Base-by-base conservation (phyloP, 805 yeast species). In the Metschnikowia koreensis region DNA sequence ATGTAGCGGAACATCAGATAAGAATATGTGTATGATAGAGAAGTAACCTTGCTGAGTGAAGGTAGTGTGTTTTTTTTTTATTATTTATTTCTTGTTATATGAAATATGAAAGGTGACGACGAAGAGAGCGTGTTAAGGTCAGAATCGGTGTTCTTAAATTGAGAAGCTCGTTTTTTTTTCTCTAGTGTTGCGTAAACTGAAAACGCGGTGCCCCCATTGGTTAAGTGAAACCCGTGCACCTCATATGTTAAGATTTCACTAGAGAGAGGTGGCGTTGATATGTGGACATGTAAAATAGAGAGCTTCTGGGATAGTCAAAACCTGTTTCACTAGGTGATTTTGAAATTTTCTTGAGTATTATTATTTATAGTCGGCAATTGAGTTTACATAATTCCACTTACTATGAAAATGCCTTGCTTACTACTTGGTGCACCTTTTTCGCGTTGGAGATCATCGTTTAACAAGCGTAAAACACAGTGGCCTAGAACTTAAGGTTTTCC, bases 1-100 rank as follows among this genome's bases (percentile, higher is more conserved):
- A 58, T 29, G 47, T 47, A 48, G 49, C 67, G 67, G 48, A 65
- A 62, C 68, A 64, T 64, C 51, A 38, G n/a, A 15, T 44, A 17
- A 26, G 26, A 8, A 29, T 4, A 2, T 7, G 16, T 42, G 36
- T 26, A 40, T 26, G 13, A 22, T 5, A 33, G 15, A 12, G 17
- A 22, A 37, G n/a, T 37, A 26, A 12, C 10, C 17, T 26, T 27
- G n/a, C 22, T 38, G 5, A 15, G 15, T 36, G 26, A 15, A 38
- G 33, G 34, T 33, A 13, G 28, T 46, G 13, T 39, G n/a, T 40
- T 26, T 38, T 46, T 15, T 39, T 22, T 17, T 39, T 16, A 3
- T 3, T 17, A 7, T 4, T 39, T 22, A 22, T 22, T 22, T 22
- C 22, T 22, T 22, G 22, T 22, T 22, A 3, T 22, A 22, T 22